A percentile compares a stretch with the other conserved stretches of the same genome.
phyloP scores from a whole-genome alignment of 768 basidiomycete species.

The Punctularia strigosozonata region DNA sequence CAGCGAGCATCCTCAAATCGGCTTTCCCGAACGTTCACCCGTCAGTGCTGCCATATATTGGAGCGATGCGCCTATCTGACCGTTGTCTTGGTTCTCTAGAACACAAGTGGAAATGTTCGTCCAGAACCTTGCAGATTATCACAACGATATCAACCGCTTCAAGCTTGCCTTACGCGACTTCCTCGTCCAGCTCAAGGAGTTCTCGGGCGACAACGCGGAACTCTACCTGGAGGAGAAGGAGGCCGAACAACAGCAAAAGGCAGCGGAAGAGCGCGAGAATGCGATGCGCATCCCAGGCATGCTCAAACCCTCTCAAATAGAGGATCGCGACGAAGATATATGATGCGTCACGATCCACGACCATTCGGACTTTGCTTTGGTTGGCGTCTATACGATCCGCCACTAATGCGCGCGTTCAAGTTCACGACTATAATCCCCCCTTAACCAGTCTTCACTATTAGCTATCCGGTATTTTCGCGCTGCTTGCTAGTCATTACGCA shows the following conservation, averaged over 20 bases:
- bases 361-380: too few relatives aligned
- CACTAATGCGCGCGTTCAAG: too few relatives aligned
- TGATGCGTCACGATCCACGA: slow-evolving; percentile 24
- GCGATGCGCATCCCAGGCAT: slow-evolving; percentile 96
- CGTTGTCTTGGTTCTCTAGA: slow-evolving; percentile 23
- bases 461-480: too few relatives aligned
- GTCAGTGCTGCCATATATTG: slow-evolving; percentile 29
- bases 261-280: slow-evolving; percentile 73
- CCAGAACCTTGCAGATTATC: slow-evolving; percentile 52
- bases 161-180: slow-evolving; percentile 93
- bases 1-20: slow-evolving; percentile 69
- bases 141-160: slow-evolving; percentile 80
- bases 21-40: slow-evolving; percentile 90
- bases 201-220: slow-evolving; percentile 89
- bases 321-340: slow-evolving; percentile 88
- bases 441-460: too few relatives aligned
- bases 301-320: slow-evolving; percentile 90
- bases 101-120: slow-evolving; percentile 66
- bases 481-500: too few relatives aligned
- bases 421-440: too few relatives aligned
- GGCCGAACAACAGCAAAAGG: slow-evolving; percentile 65
- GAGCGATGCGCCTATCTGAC: slow-evolving; percentile 6
- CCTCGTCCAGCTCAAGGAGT: slow-evolving; percentile 96
- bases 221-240: slow-evolving; percentile 93
- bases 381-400: too few relatives aligned